Conservation (phyloP, 2,329 filamentous ascomycete genomes). For the Pseudogymnoascus sp. region DNA sequence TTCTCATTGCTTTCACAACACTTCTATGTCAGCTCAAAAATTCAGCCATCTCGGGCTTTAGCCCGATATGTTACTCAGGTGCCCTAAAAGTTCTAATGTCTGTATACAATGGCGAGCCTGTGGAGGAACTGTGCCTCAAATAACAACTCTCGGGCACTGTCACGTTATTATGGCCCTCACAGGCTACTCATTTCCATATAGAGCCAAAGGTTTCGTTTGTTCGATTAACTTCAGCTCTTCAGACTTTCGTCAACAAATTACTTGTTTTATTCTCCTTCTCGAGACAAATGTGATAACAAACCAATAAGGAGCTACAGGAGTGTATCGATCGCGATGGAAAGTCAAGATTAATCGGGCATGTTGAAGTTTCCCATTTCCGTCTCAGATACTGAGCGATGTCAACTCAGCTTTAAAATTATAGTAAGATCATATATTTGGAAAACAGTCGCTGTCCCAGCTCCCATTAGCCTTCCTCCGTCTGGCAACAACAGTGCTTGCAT, state of each 20-base stretch:
- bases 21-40: background rate
- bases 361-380: background rate
- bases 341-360: background rate
- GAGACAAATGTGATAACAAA: background rate
- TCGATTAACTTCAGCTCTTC: background rate
- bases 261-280: background rate
- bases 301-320: background rate
- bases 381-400: background rate
- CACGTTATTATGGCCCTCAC: background rate
- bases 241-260: background rate
- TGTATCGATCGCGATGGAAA: background rate
- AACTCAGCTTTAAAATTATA: background rate
- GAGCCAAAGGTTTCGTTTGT: background rate
- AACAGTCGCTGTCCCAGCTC: background rate
- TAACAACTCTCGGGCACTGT: background rate
- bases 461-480: background rate
- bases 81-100: too few relatives aligned
- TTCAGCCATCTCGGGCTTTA: background rate
- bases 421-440: background rate
- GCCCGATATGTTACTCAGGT: background rate
- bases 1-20: background rate
- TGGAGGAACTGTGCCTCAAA: background rate
- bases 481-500: background rate
- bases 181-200: background rate
- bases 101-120: background rate